Base-by-base conservation (phyloP, 2,329 filamentous ascomycete species). In the Penicillium sp. region DNA sequence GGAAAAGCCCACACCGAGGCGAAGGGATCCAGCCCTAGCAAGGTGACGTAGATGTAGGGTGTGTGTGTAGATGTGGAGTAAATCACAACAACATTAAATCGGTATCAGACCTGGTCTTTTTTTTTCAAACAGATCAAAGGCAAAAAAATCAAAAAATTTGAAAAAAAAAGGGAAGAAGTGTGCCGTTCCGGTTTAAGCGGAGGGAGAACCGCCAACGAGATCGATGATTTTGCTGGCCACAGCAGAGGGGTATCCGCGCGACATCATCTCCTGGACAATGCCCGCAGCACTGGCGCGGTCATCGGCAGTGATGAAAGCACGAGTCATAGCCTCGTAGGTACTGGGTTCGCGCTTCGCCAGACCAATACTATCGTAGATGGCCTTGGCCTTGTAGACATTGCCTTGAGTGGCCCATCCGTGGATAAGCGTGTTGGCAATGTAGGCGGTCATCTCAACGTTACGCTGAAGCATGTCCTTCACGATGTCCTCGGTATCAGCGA, bases 291-390 rank as follows among this genome's bases (percentile, higher is more conserved):
- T 81, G 42, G 86, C 82, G 27, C 90, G 86, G 68, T 95, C 85
- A 68, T 95, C 90, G 3, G 88, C 88, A 9, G 91, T 86, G 48
- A 99, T 84, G 75, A 88, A 97, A 1, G 94, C 94, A 39, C 94
- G 84, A 4, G 92, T 96, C 94, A 99, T 99, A 33, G 93, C 92
- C 76, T 99, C 94, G 72, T 99, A 99, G 4, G 94, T 99, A 78
- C 91, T 97, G 3, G 94, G 94, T 78, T 99, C 94, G 51, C 94
- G 87, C 76, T 87, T 91, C 48, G 86, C 83, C 23, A 84, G 82
- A 7, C 86, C 84, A 3, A 99, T 86, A n/a, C 83, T 80, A 52
- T 89, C 82, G 69, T 96, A 99, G 55, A 97, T 86, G 20, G 82
- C 77, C 67, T 87, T 85, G 15, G 91, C 90, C 73, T 91, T 92